Conservation (phyloP, 1,284 basidiomycete genomes). For the Cronartium quercuum region DNA sequence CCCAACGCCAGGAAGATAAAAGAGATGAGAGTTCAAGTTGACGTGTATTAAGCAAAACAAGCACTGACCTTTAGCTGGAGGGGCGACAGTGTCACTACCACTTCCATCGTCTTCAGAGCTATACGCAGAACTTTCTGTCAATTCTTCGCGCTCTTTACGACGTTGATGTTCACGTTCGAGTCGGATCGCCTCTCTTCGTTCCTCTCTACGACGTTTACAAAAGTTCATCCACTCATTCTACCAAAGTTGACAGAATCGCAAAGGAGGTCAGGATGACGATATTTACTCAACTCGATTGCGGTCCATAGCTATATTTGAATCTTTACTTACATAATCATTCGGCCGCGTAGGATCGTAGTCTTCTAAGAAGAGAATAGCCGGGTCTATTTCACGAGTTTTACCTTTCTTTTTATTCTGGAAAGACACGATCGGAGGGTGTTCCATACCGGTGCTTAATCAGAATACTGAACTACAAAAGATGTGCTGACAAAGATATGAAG, state of each 20-base stretch:
- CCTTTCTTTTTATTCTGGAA: constrained; percentile 39
- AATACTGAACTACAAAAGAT: background rate
- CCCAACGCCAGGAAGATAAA: background rate
- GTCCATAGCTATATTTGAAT: no score
- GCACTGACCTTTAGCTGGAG: constrained; percentile 22
- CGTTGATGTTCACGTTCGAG: constrained; percentile 37
- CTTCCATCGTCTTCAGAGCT: constrained; percentile 33
- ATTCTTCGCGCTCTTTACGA: constrained; percentile 29
- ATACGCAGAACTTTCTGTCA: constrained; percentile 32
- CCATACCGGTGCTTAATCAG: no score
- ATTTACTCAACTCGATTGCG: no score
- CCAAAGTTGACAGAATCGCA: no score
- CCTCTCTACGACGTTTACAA: constrained; percentile 28
- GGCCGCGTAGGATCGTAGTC: constrained; percentile 39
- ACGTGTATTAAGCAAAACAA: background rate
- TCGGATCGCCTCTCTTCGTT: constrained; percentile 30
- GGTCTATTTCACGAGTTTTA: constrained; percentile 39
- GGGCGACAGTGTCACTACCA: constrained; percentile 20
- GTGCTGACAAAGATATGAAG: background rate
- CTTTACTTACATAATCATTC: constrained; percentile 38
- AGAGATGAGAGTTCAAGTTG: background rate
- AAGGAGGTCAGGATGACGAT: no score
- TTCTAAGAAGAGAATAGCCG: constrained; percentile 38
- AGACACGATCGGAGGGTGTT: constrained; percentile 19
- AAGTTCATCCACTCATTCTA: constrained; percentile 39